Evolutionary conservation across 352 stramenopile genomes (phyloP), one percentile per base, ranked within the genome.

Genomic region (Phytophthora colocasiae): DNA sequence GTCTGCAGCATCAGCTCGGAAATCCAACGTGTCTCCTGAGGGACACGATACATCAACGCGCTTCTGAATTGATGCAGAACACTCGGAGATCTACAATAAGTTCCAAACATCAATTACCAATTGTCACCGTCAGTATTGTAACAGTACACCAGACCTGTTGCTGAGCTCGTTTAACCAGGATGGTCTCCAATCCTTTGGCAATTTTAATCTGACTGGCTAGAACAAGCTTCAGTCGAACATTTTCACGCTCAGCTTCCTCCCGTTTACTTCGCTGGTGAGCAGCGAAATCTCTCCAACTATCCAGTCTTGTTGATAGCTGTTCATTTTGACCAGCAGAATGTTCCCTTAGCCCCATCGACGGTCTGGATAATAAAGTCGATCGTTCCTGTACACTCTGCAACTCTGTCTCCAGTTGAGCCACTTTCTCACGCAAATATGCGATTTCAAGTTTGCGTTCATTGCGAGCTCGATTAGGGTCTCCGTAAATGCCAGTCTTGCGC

Each of bases 171-270:
- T 76, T 73, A 10, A 72, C 53, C 26, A 87, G 46, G n/a, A 81
- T 52, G 34, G 59, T 68, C 46, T 85, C 66, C 22, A 89, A 67
- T 19, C 63, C 71, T 44, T 73, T 83, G 29, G 69, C 69, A 19
- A 84, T 57, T 48, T 78, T 75, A 50, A 87, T 75, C 49, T 87
- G 80, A 32, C 75, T 71, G 43, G 76, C 63, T 5, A 89, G 56
- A 66, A 83, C 27, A 4, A 69, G 48, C 26, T 76, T 80, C 3
- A 83, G 52, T 8, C 56, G 58, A 2, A 69, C 52, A 49, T 75
- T 80, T 29, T 82, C 71, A 6, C 48, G 69, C 36, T 82, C 63
- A 12, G 71, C 51, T 31, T 66, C 15, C 26, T 67, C 55, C 26
- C 58, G 41, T 52, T 50, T 6, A 2, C 14, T 55, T 43, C 34